Evolutionary conservation across 2,329 filamentous ascomycete genomes (phyloP), one percentile per base, ranked within the genome.

Genomic region (Raffaelea deltoideospora): DNA sequence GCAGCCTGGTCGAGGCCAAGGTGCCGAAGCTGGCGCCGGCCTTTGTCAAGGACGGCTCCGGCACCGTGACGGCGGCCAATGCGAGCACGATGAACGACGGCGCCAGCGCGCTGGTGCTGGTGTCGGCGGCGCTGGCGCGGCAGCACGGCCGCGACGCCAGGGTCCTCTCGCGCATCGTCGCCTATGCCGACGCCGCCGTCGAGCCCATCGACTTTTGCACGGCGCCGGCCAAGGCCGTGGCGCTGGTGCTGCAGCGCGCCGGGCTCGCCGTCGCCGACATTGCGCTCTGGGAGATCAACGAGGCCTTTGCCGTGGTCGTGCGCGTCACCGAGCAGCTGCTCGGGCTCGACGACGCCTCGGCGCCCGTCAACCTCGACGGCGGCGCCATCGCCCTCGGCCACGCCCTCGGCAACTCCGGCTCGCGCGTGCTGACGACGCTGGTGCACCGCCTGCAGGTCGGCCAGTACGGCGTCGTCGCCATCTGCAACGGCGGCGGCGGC

Each of bases 261-360:
- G 87, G 87, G 10, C 87, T 98, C 47, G 84, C 75, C 45, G 85
- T 87, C 59, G 80, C 92, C 33, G 82, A 96, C 56, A 85, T 98
- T 31, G 78, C 88, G 5, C 64, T 95, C 19, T 96, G 90, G 88
- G 90, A 96, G 57, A 94, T 98, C 59, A 98, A 98, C 57, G 90
- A 98, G 62, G 90, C 90, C 0, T 98, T 98, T 53, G 88, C 90
- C 21, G 84, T 83, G 5, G 87, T 95, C 22, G 90, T 95, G 57
- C 86, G 90, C 54, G 87, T 87, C 30, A 95, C 96, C 52, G 79
- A 84, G 50, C 28, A 79, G 78, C 86, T 92, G 43, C 71, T 94
- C 24, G 83, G 80, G 31, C 71, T 95, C 3, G 72, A 87, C 44
- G 67, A 72, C 33, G 83, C 83, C 30, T n/a, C n/a, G n/a, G n/a